A percentile compares a stretch with the other conserved stretches of the same genome.
These are phyloP conservation scores for Candida buenavistaensis DNA, from an alignment of 1,139 yeast species.

Conservation along the genomic window DNA sequence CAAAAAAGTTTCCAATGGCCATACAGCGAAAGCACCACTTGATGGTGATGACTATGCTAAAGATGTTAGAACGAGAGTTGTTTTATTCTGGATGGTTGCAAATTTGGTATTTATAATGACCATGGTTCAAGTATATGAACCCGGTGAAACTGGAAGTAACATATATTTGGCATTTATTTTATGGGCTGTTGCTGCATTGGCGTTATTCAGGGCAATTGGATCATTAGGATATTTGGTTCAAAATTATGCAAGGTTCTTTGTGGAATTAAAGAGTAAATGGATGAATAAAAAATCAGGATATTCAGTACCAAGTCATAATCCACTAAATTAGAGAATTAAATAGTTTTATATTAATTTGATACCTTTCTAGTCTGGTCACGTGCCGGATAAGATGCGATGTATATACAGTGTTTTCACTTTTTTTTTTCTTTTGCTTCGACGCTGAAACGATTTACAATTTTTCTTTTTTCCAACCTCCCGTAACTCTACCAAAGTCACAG, in stretches of 20 bases:
- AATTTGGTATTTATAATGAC: conserved; percentile 82
- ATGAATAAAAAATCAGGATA: conserved; percentile 39
- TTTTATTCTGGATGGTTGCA: conserved; percentile 84
- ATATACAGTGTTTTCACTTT: too few species aligned
- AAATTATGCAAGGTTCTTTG: conserved; percentile 38
- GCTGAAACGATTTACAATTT: background rate
- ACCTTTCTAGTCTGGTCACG: too few species aligned
- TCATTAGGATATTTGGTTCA: conserved; percentile 64
- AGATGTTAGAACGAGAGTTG: conserved; percentile 91
- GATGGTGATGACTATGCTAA: conserved; percentile 89
- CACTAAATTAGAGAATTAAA: conserved; percentile 25
- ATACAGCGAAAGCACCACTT: conserved; percentile 35
- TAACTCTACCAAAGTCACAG: conserved; percentile 1
- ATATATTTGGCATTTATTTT: conserved; percentile 78
- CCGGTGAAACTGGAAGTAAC: conserved; percentile 59
- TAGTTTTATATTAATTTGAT: too few species aligned
- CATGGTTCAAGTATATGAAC: conserved; percentile 75
- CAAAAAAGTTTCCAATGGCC: conserved; percentile 52
- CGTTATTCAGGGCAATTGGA: conserved; percentile 78
- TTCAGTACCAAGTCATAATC: conserved; percentile 33
- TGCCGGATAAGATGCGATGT: too few species aligned
- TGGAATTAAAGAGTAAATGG: conserved; percentile 46
- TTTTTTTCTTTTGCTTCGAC: too few species aligned
- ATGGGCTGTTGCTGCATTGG: conserved; percentile 87
- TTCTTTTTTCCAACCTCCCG: conserved; percentile 1